phyloP scores from a whole-genome alignment of 2,329 filamentous ascomycete genomes.

The Ceratocystis harringtonii region DNA sequence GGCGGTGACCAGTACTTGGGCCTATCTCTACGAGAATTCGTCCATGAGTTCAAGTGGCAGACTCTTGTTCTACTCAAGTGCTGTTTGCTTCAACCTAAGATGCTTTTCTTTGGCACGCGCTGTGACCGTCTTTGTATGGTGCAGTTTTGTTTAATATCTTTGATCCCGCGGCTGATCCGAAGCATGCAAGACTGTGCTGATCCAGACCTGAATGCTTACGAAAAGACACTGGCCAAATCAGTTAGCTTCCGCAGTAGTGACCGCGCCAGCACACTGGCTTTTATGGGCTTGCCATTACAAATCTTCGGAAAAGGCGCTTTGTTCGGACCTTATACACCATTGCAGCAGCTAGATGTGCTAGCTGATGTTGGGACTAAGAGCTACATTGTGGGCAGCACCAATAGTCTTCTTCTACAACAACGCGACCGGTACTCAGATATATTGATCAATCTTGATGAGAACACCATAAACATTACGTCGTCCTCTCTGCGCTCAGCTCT shows the following conservation, averaged over 20 bases:
- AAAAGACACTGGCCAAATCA: slow-evolving; percentile 57
- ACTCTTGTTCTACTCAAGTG: slow-evolving; percentile 89
- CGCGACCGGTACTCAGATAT: slow-evolving; percentile 94
- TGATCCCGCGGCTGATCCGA: slow-evolving; percentile 83
- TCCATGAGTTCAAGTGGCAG: slow-evolving; percentile 90
- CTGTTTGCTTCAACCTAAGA: slow-evolving; percentile 90
- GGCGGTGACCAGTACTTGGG: slow-evolving; percentile 80
- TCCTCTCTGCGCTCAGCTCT: slow-evolving; percentile 62
- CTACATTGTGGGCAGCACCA: slow-evolving; percentile 93
- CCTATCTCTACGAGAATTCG: slow-evolving; percentile 73
- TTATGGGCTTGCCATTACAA: slow-evolving; percentile 88
- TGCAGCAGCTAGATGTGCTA: slow-evolving; percentile 88
- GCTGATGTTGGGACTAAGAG: slow-evolving; percentile 92
- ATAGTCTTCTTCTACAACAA: slow-evolving; percentile 83
- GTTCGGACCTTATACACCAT: slow-evolving; percentile 89
- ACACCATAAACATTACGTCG: slow-evolving; percentile 70
- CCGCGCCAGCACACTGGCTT: slow-evolving; percentile 72
- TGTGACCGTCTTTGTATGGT: slow-evolving; percentile 96
- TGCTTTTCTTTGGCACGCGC: slow-evolving; percentile 95
- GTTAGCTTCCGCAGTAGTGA: slow-evolving; percentile 86
- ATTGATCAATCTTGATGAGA: slow-evolving; percentile 87
- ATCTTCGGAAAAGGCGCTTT: slow-evolving; percentile 93
- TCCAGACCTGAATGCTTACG: slow-evolving; percentile 76
- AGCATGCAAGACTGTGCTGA: slow-evolving; percentile 91
- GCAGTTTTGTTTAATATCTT: slow-evolving; percentile 88